These are phyloP conservation scores for Ogataea haglerorum DNA, from an alignment of 805 yeast species.

Conservation along the genomic window DNA sequence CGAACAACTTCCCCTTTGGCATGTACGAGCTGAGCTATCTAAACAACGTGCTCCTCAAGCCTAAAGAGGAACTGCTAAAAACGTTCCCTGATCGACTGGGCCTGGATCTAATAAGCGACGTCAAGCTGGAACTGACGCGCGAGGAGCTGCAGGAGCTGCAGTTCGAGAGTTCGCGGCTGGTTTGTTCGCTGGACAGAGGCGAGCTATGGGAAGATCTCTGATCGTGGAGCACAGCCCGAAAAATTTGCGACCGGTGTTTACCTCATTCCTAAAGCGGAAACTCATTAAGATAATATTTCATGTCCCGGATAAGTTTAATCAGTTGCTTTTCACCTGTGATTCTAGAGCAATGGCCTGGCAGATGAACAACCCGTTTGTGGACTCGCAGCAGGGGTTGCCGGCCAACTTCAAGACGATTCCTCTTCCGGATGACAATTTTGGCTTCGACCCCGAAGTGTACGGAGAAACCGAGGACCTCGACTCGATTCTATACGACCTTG, in stretches of 20 bases:
- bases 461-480: conserved; percentile 27
- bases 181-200: conserved; percentile 15
- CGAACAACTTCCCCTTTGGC: conserved; percentile 18
- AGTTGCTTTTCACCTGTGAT: conserved; percentile 3
- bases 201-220: conserved; percentile 14
- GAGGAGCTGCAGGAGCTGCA: conserved; percentile 15
- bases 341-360: conserved; percentile 16
- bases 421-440: conserved; percentile 54
- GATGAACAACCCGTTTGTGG: conserved; percentile 26
- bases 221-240: conserved; percentile 2
- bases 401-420: conserved; percentile 38
- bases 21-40: conserved; percentile 27
- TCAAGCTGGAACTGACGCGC: conserved; percentile 4
- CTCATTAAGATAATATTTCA: conserved; percentile 7
- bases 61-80: conserved; percentile 19
- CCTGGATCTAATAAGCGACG: conserved; percentile 18
- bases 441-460: conserved; percentile 27
- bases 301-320: conserved; percentile 4
- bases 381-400: conserved; percentile 34
- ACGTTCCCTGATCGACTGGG: conserved; percentile 17
- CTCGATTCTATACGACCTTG: conserved; percentile 29
- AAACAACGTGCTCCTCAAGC: conserved; percentile 23
- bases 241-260: conserved; percentile 14
- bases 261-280: conserved; percentile 22
- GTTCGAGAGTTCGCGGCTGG: conserved; percentile 13